These are phyloP conservation scores for Orobanche coerulescens DNA, from an alignment of 257 asterid species.

Conservation along the genomic window DNA sequence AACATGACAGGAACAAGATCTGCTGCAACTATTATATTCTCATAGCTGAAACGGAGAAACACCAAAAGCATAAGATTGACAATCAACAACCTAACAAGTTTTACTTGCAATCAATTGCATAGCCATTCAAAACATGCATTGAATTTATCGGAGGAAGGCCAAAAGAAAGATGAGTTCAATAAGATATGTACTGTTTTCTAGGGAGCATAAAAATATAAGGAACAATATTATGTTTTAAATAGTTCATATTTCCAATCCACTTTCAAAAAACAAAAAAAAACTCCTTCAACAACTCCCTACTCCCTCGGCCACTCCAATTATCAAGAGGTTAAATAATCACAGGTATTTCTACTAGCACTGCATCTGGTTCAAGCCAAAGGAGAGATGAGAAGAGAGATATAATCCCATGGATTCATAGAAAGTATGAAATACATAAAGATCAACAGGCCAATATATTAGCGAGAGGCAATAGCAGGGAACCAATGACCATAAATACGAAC, in stretches of 20 bases:
- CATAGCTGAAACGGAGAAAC: conserved; percentile 59
- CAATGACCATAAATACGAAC: not conserved
- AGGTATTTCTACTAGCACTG: no score
- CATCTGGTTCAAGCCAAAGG: no score
- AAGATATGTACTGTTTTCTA: not conserved
- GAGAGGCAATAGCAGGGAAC: not conserved
- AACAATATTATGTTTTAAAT: not conserved
- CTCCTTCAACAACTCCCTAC: not conserved
- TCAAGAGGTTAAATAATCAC: no score
- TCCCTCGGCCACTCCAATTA: no score
- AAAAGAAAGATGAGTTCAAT: not conserved
- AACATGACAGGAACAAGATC: conserved; percentile 83
- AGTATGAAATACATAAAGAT: not conserved
- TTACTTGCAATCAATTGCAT: not conserved
- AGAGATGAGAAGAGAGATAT: no score
- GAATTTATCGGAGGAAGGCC: not conserved
- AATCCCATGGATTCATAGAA: not conserved
- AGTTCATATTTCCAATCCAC: not conserved
- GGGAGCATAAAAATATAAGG: not conserved
- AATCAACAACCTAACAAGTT: conserved; percentile 7
- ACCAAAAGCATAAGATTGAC: conserved; percentile 15
- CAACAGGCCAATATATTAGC: not conserved
- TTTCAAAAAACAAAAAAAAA: not conserved
- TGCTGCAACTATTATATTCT: conserved; percentile 71
- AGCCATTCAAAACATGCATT: not conserved